A percentile compares a stretch with the other conserved stretches of the same genome.
These are phyloP conservation scores for Chrysochromulina parva DNA, from an alignment of 78 protist species.

Conservation along the genomic window DNA sequence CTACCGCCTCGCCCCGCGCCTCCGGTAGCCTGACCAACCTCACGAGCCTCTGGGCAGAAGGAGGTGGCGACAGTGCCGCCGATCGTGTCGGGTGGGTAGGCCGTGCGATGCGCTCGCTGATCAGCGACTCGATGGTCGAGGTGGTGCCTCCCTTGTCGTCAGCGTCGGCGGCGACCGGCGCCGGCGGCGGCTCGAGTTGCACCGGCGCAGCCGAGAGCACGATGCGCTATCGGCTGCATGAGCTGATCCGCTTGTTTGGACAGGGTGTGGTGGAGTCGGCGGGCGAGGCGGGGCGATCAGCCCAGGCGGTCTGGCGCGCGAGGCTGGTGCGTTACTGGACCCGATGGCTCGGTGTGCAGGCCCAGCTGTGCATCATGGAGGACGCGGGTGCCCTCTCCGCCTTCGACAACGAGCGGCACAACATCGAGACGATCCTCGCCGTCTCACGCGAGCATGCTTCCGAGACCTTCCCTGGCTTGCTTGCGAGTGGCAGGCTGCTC, in stretches of 20 bases:
- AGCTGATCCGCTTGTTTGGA: neutral
- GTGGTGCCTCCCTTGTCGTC: no score
- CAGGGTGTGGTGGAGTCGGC: neutral
- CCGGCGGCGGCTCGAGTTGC: neutral
- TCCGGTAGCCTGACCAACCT: no score
- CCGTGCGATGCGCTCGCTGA: neutral
- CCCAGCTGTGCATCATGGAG: neutral
- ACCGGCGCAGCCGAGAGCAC: no score
- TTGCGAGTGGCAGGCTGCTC: neutral
- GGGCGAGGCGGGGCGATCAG: neutral
- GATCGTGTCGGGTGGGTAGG: no score
- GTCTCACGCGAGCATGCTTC: neutral
- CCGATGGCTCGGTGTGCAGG: neutral
- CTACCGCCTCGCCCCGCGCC: no score
- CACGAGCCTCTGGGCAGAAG: no score
- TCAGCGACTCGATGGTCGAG: neutral
- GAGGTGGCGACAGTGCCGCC: no score
- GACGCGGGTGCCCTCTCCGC: neutral
- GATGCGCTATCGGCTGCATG: neutral
- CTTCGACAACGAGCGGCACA: slow-evolving; percentile 1
- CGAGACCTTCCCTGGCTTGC: neutral
- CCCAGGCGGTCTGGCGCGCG: neutral
- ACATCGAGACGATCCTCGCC: neutral
- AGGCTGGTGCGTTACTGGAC: neutral
- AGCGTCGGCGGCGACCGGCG: no score